Base-by-base conservation (phyloP, 2,329 filamentous ascomycete species). In the Colletotrichum sansevieriae region DNA sequence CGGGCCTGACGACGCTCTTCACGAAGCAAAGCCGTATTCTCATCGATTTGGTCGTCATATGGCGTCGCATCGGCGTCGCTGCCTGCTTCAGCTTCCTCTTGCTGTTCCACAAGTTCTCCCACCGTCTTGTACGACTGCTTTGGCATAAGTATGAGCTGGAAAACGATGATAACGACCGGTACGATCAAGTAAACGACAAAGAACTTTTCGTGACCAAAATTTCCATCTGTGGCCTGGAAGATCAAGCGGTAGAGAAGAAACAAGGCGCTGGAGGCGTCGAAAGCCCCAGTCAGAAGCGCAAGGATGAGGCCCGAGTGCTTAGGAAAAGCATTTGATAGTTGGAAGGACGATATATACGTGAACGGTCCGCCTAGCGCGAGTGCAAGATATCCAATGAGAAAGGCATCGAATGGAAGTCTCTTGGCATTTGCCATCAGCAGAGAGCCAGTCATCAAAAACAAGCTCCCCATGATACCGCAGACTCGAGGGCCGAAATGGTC, bases 281-380 rank as follows among this genome's bases (percentile, higher is more conserved):
- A 97, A 4, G 92, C 92, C 6, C 93, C 93, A 0, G 92, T 95
- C 60, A 97, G 81, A 39, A 94, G 84, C 2, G 93, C 92, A 9
- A 97, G 83, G 71, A 97, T 93, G n/a, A 93, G 82, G 2, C 93
- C 93, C 1, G 92, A 92, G 75, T 91, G 87, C 57, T 86, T 86
- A 1, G 93, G 93, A 75, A 97, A 95, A 3, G 93, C 90, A 77
- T 96, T 96, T 44, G 92, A 94, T 44, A 96, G 87, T 76, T 96
- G 93, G 78, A 95, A 95, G 3, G 91, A 92, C 9, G 92, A 90
- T 65, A 96, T 93, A 78, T 94, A 96, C 59, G 93, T 88, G 74
- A 94, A 95, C 2, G 92, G 92, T 0, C 93, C 93, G 20, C 92
- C 93, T 1, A 95, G 84, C 0, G 92, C 91, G 8, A 96, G 84